Percentiles rank a stretch among this genome's conserved stretches.
Conservation (phyloP, 192 early-diverging fungal species). For the Coemansia sp. region DNA sequence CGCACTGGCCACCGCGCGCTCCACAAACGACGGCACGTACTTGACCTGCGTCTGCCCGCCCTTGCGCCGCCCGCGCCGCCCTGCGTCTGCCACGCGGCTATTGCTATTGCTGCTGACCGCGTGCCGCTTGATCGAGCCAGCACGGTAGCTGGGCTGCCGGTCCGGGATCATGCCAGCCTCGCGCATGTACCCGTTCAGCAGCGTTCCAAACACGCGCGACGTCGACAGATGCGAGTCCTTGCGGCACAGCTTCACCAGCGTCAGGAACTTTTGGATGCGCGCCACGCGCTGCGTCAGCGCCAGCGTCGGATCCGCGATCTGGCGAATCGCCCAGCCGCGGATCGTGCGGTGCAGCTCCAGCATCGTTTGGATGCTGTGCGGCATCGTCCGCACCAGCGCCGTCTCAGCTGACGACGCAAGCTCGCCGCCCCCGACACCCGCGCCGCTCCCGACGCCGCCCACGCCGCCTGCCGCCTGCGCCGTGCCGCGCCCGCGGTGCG, state of each 20-base stretch:
- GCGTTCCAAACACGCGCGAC: conserved; percentile 42
- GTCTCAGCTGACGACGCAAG: conserved; percentile 38
- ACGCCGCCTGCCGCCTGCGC: conserved; percentile 17
- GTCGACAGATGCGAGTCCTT: conserved; percentile 36
- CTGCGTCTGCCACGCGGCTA: conserved; percentile 24
- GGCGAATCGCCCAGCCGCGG: conserved; percentile 64
- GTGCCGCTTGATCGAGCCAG: conserved; percentile 25
- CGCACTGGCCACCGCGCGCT: conserved; percentile 64
- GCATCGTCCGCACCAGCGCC: conserved; percentile 57
- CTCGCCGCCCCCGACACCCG: conserved; percentile 1
- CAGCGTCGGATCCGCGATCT: conserved; percentile 55
- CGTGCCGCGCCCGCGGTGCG: conserved; percentile 33
- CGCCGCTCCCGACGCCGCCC: conserved; percentile 6
- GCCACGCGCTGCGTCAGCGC: conserved; percentile 54
- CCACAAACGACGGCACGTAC: conserved; percentile 69
- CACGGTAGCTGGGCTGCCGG: conserved; percentile 47
- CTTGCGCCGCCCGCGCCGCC: conserved; percentile 35
- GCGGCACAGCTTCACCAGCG: conserved; percentile 59
- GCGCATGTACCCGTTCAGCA: conserved; percentile 53
- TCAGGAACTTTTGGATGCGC: conserved; percentile 60
- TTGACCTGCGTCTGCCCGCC: conserved; percentile 31
- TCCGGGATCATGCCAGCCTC: conserved; percentile 51
- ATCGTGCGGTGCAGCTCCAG: conserved; percentile 66
- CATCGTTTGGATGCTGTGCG: conserved; percentile 64
- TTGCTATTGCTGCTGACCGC: conserved; percentile 14